Evolutionary conservation across 148 eudicot genomes (phyloP).

Genomic region (Vaccinium vitisidaea): DNA sequence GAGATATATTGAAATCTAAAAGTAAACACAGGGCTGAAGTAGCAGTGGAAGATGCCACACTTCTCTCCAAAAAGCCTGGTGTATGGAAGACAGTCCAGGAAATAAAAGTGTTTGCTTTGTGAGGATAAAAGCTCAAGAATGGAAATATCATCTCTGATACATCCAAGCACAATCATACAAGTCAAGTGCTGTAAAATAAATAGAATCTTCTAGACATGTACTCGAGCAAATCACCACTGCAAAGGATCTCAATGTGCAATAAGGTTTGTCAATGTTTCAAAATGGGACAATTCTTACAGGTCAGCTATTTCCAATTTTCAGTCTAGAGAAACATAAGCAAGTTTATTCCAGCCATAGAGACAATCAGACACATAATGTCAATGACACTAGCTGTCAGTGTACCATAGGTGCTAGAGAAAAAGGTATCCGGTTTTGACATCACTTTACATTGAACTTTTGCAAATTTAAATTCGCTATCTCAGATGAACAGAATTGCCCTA

Average conservation of each 20-base stretch:
- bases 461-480: background rate
- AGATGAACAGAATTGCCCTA: background rate
- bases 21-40: background rate
- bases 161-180: background rate
- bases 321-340: background rate
- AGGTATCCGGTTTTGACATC: background rate
- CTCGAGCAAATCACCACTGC: background rate
- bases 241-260: background rate
- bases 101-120: background rate
- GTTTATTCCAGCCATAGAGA: background rate
- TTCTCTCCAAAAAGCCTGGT: background rate
- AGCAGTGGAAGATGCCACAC: background rate
- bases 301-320: background rate
- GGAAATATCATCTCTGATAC: background rate
- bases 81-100: background rate
- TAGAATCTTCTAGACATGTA: background rate
- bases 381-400: background rate
- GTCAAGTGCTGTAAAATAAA: background rate
- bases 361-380: background rate
- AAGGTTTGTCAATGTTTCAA: background rate
- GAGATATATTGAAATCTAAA: background rate
- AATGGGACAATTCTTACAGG: background rate
- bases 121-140: background rate
- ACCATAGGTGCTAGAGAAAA: background rate
- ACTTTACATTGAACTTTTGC: background rate